Base-by-base conservation (phyloP, 805 yeast genomes). In the Blastobotrys terrestris region DNA sequence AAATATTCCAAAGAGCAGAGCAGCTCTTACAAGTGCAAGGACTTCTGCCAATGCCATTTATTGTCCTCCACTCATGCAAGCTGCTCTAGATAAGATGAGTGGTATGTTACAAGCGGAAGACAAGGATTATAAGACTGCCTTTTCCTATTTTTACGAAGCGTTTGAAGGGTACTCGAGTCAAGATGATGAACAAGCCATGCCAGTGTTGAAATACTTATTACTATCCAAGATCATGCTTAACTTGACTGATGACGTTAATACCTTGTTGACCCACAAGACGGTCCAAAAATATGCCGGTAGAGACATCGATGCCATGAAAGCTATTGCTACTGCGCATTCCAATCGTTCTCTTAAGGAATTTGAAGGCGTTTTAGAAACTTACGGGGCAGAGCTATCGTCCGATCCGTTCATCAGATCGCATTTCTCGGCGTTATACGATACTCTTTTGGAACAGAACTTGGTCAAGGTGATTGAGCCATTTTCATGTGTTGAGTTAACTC, bases 21-120 rank as follows among this genome's bases (percentile, higher is more conserved):
- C 98, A 5, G 84, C 97, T 2, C 76, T 94, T 62, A 90, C 98
- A 1, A 84, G 95, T 46, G 97, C 99, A 1, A 81, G 98, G 69
- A 94, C 99, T 0, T 85, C 95, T 2, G 99, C 99, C n/a, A 95
- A 94, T 68, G 80, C 97, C 19, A 88, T 94, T 50, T 95, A 91
- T 73, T 87, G 96, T 63, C 96, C 98, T 7, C 87, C 97, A n/a
- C 74, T 83, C 49, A 78, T 85, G 61, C 96, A 94, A 71, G 98
- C 98, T 1, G 96, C 90, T 66, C 78, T 94, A 52, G 99, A 94
- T 67, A 80, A 88, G 72, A 90, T 92, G 84, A 84, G 95, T 66
- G 99, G 99, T 61, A 83, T 92, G 52, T 77, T 94, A 57, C 95
- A 92, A 72, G 96, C 97, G 40, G 97, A 94, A 70, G 98, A 94